Evolutionary conservation across 2,329 filamentous ascomycete species (phyloP).

Genomic region (Sclerotinia subarctica): DNA sequence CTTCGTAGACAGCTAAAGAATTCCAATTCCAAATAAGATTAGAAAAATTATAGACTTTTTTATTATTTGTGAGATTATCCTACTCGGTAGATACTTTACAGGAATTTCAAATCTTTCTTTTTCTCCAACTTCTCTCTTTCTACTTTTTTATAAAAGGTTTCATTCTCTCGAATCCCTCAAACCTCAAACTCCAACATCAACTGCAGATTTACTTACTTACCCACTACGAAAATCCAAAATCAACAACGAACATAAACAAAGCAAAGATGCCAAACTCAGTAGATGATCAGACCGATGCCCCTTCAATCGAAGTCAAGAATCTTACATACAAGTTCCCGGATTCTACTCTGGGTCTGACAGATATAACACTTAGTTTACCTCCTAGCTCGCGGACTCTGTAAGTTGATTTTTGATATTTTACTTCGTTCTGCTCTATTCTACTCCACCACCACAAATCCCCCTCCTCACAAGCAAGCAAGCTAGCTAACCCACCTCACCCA

Average conservation of each 20-base stretch:
- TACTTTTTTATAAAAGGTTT: too few relatives aligned
- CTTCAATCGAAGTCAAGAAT: slow-evolving; percentile 63
- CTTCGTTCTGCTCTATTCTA: neutral
- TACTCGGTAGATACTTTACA: too few relatives aligned
- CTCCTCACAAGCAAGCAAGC: rapidly evolving
- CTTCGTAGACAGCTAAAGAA: too few relatives aligned
- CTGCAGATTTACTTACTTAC: too few relatives aligned
- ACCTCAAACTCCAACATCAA: neutral
- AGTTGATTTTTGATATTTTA: slow-evolving; percentile 46
- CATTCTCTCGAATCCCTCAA: too few relatives aligned
- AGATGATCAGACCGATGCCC: slow-evolving; percentile 29
- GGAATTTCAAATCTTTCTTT: neutral
- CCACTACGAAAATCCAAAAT: neutral
- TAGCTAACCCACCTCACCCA: slow-evolving; percentile 65
- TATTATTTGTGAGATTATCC: too few relatives aligned
- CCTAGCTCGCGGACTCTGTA: slow-evolving; percentile 55
- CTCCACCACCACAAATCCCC: neutral
- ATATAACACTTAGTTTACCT: slow-evolving; percentile 62
- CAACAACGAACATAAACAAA: too few relatives aligned
- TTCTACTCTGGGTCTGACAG: slow-evolving; percentile 70
- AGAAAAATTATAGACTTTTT: neutral
- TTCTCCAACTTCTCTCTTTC: neutral
- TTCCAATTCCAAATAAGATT: neutral
- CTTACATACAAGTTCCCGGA: slow-evolving; percentile 90
- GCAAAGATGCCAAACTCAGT: slow-evolving; percentile 14